phyloP scores from a whole-genome alignment of 805 yeast species.

The Yamadazyma kitorensis region DNA sequence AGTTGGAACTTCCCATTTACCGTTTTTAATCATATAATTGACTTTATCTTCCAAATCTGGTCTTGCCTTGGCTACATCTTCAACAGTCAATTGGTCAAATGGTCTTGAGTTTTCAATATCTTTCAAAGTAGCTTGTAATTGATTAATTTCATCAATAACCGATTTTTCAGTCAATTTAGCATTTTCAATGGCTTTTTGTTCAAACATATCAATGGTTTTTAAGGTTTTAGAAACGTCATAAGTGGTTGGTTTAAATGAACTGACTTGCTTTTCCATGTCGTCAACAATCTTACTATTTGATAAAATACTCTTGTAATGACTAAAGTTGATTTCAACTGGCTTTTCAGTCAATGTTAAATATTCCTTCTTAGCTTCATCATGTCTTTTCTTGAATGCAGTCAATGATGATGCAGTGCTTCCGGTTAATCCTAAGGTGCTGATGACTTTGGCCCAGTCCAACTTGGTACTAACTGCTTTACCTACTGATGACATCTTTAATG shows the following conservation, averaged over 20 bases:
- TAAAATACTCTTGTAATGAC: constrained; percentile 72
- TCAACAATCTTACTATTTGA: constrained; percentile 78
- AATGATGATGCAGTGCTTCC: constrained; percentile 89
- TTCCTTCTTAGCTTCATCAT: constrained; percentile 93
- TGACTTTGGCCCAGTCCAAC: constrained; percentile 93
- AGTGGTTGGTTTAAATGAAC: constrained; percentile 76
- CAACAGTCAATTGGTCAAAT: constrained; percentile 93
- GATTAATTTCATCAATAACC: constrained; percentile 80
- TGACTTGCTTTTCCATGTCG: constrained; percentile 76
- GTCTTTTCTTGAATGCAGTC: constrained; percentile 94
- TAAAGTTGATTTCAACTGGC: constrained; percentile 76
- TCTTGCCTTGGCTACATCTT: constrained; percentile 90
- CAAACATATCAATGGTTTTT: constrained; percentile 89
- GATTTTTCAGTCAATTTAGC: constrained; percentile 90
- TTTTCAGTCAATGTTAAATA: constrained; percentile 68
- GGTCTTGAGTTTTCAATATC: constrained; percentile 98
- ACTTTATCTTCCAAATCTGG: constrained; percentile 98
- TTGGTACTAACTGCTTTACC: constrained; percentile 72
- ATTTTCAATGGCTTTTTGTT: constrained; percentile 91
- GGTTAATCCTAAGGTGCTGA: constrained; percentile 83
- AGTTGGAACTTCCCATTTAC: constrained; percentile 97
- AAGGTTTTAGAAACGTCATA: constrained; percentile 86
- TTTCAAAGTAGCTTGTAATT: constrained; percentile 81
- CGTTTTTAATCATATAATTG: constrained; percentile 89
- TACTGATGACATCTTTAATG: constrained; percentile 29